Conservation (phyloP, 345 rosid genomes). For the Dovyalis caffra region DNA sequence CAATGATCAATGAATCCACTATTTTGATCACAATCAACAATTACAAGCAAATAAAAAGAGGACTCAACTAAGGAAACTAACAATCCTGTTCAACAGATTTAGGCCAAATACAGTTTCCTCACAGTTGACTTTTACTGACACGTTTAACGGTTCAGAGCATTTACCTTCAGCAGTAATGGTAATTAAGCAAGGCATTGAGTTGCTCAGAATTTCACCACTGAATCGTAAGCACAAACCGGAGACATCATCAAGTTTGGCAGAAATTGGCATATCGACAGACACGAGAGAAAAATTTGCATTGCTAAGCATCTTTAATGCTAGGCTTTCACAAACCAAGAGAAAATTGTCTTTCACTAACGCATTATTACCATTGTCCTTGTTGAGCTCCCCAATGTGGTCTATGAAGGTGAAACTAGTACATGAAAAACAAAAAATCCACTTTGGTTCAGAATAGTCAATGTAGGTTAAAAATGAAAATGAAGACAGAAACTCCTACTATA, state of each 20-base stretch:
- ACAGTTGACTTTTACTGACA: slow-evolving; percentile 72
- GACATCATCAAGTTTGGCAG: slow-evolving; percentile 73
- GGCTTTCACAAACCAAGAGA: slow-evolving; percentile 66
- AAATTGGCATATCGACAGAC: slow-evolving; percentile 74
- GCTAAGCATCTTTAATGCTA: slow-evolving; percentile 73
- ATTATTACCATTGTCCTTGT: slow-evolving; percentile 40
- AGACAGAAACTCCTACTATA: background rate
- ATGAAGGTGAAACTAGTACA: slow-evolving; percentile 64
- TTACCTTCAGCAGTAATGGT: slow-evolving; percentile 79
- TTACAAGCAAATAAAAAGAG: slow-evolving; percentile 8
- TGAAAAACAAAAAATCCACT: background rate
- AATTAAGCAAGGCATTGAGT: slow-evolving; percentile 69
- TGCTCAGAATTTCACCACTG: slow-evolving; percentile 83
- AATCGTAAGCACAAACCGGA: slow-evolving; percentile 73
- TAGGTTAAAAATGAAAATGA: background rate
- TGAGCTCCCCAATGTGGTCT: slow-evolving; percentile 59
- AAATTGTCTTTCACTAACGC: slow-evolving; percentile 53
- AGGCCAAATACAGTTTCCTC: slow-evolving; percentile 93
- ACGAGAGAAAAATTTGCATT: slow-evolving; percentile 76
- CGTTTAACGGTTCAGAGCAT: slow-evolving; percentile 62
- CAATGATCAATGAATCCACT: background rate
- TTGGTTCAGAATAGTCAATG: background rate
- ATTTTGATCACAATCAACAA: background rate
- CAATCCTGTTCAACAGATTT: slow-evolving; percentile 76
- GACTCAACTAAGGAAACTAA: slow-evolving; percentile 60